Conservation (phyloP, 805 yeast genomes). For the Wickerhamomyces chambardii region DNA sequence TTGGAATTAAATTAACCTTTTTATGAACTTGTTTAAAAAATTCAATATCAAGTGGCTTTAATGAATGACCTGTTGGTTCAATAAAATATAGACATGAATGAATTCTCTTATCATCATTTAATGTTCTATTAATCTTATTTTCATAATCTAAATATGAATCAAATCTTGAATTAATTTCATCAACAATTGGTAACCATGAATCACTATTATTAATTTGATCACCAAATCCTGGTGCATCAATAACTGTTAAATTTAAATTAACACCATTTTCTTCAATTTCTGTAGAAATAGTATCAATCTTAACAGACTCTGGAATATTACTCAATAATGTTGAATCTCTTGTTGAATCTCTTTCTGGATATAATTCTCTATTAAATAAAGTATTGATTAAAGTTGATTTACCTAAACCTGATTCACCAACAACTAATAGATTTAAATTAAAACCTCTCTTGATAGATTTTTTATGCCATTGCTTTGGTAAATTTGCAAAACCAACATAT, state of each 20-base stretch:
- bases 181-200: constrained; percentile 86
- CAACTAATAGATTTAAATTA: constrained; percentile 79
- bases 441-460: constrained; percentile 87
- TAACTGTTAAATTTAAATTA: constrained; percentile 69
- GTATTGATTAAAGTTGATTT: constrained; percentile 90
- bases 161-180: constrained; percentile 79
- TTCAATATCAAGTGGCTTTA: constrained; percentile 81
- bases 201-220: constrained; percentile 75
- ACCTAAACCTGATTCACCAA: constrained; percentile 90
- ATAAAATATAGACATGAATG: constrained; percentile 92
- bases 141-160: constrained; percentile 87
- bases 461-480: constrained; percentile 98
- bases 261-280: constrained; percentile 94
- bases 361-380: constrained; percentile 63
- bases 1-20: constrained; percentile 89
- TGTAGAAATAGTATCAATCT: constrained; percentile 51
- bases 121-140: constrained; percentile 68
- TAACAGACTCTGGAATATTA: constrained; percentile 37
- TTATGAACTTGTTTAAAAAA: constrained; percentile 84
- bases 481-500: constrained; percentile 93
- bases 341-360: constrained; percentile 29
- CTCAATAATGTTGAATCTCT: constrained; percentile 29
- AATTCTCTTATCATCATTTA: constrained; percentile 70
- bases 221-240: constrained; percentile 93
- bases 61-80: constrained; percentile 94